A percentile compares a stretch with the other conserved stretches of the same genome.
Evolutionary conservation across 176 grass and related monocot species (phyloP).

Genomic region (Zoysia pacifica): DNA sequence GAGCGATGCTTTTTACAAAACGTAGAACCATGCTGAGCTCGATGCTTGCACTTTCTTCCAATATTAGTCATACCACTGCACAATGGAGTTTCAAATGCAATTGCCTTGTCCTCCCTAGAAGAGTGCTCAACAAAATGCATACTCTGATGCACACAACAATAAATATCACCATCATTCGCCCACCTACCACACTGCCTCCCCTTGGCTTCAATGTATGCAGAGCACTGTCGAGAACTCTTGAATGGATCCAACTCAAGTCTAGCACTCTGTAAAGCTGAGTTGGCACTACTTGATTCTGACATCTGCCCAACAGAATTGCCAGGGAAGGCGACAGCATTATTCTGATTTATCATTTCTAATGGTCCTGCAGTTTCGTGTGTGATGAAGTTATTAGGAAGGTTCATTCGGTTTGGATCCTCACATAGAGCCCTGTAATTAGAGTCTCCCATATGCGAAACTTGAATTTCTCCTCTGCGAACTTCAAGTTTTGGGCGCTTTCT

Average conservation of each 20-base stretch:
- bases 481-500: conserved; percentile 87
- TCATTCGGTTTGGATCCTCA: conserved; percentile 5
- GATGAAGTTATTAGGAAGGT: conserved; percentile 18
- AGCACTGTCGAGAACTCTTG: conserved; percentile 76
- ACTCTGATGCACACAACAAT: conserved; percentile 93
- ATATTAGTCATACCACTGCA: conserved; percentile 85
- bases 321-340: conserved; percentile 24
- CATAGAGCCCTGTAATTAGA: conserved; percentile 24
- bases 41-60: conserved; percentile 96
- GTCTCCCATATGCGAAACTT: conserved; percentile 38
- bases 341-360: conserved; percentile 33
- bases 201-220: conserved; percentile 83
- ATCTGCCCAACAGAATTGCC: conserved; percentile 34
- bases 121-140: conserved; percentile 58
- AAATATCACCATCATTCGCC: conserved; percentile 94
- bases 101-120: conserved; percentile 51
- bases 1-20: conserved; percentile 92
- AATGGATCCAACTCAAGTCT: conserved; percentile 52
- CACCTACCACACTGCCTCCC: conserved; percentile 95
- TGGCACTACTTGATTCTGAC: conserved; percentile 40
- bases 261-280: conserved; percentile 33
- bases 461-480: conserved; percentile 63
- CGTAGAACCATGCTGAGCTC: conserved; percentile 72
- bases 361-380: conserved; percentile 8
- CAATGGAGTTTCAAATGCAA: conserved; percentile 56